Evolutionary conservation across 306 rosid species (phyloP), one percentile per base, ranked within the genome.

Genomic region (Trifolium subterraneum): DNA sequence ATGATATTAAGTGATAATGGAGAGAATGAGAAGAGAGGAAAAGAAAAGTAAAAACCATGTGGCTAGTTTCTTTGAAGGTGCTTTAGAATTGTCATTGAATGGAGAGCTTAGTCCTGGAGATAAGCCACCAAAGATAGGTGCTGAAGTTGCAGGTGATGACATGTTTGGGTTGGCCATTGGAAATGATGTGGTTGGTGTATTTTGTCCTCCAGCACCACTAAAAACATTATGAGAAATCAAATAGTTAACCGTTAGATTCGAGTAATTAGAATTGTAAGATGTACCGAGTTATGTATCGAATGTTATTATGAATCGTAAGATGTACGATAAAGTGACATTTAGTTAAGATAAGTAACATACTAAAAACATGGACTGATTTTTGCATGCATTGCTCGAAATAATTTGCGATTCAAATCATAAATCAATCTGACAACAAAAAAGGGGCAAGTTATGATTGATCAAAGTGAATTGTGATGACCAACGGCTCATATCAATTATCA

Each of bases 201-300:
- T 80, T 56, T 79, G 42, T 58, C 99, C 99, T 82, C 99, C 96
- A 5, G 93, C 93, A 63, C 90, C 36, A 80, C 99, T 95, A 11
- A 56, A 78, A 44, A 71, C n/a, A 71, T 69, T 38, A 83, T 18
- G 7, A 55, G 7, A 63, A 41, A 74, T 35, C 29, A 62, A 72
- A 16, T 52, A 71, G 68, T 73, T 72, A 64, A 9, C 36, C 75
- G 51, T 79, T 72, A 67, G 74, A 62, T 25, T 25, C 3, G 29
- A 25, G 3, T 25, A 25, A 25, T 25, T 25, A 25, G 3, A 27
- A 27, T 27, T 4, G 31, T 27, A 27, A 27, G 5, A 27, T 27
- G 31, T 27, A 27, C 0, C 5, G 31, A 27, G 4, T 27, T 27
- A 27, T 27, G 31, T 27, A 27, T 27, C 31, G 5, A 27, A 27